Evolutionary conservation across 345 rosid genomes (phyloP), one percentile per base, ranked within the genome.

Genomic region (Citrus sp.): DNA sequence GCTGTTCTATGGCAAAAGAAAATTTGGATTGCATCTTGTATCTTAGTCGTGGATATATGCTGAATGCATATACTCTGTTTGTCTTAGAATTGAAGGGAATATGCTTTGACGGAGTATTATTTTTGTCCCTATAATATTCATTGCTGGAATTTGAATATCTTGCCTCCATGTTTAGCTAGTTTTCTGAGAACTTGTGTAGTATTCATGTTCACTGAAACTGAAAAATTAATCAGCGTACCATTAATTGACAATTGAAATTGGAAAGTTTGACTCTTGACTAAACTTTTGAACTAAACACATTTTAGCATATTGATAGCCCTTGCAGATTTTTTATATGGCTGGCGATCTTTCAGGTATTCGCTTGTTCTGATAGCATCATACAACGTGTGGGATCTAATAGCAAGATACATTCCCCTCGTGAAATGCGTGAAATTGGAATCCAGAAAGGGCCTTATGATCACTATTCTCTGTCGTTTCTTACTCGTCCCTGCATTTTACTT

Each of bases 401-500:
- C 89, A 28, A 88, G 97, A 81, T 91, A 92, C 71, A 82, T 87
- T 6, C 97, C 99, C 4, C 78, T 92, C 0, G 68, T 91, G 27
- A 65, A 83, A 34, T 83, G 88, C 76, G 51, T 92, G 19, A 91
- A 88, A 80, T 51, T 96, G 76, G 94, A 92, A 81, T 91, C 93
- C 2, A 88, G 97, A 73, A 94, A 87, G 72, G 85, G 81, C 24
- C 82, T 96, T 9, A 88, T 86, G 84, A 40, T 84, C 1, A 85
- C 85, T 6, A 76, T 87, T 67, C 88, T 96, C 16, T 77, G 88
- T 0, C 95, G 98, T 22, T 91, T 80, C 76, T 55, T 89, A 9
- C 84, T 96, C 16, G 58, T 94, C 56, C 99, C 99, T 0, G 91
- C 97, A 6, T 94, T 96, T 80, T 96, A 93, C 84, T 95, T 93